Evolutionary conservation across 164 flowering plant genomes (phyloP).

Genomic region (Liriodendron chinense): DNA sequence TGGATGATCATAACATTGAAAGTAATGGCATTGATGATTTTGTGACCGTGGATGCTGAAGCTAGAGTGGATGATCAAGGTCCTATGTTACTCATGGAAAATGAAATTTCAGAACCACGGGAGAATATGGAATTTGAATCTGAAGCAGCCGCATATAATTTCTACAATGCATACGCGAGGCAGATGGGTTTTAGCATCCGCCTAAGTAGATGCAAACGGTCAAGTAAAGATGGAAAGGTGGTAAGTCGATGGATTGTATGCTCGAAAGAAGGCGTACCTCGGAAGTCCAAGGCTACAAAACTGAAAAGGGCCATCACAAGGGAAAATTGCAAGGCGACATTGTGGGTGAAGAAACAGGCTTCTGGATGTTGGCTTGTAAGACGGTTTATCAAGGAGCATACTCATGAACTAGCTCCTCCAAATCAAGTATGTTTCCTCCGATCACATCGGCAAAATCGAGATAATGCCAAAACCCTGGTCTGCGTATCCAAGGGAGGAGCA

Average conservation of each 20-base stretch:
- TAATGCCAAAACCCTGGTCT: neutral
- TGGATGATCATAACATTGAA: too few species aligned
- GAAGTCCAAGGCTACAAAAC: neutral
- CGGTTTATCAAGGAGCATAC: neutral
- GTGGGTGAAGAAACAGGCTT: neutral
- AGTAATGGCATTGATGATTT: too few species aligned
- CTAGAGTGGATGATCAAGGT: too few species aligned
- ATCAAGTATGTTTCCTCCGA: neutral
- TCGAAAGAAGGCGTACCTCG: neutral
- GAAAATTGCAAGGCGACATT: neutral
- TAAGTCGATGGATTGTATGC: neutral
- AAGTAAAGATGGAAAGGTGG: neutral
- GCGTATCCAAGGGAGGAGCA: neutral
- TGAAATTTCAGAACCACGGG: neutral
- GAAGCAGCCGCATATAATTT: neutral
- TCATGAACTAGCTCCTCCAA: neutral
- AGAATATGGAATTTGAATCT: slow-evolving; percentile 1
- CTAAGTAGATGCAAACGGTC: neutral
- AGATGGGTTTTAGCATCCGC: neutral
- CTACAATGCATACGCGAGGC: neutral
- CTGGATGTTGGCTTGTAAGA: neutral
- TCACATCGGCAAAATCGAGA: neutral
- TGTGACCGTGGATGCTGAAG: too few species aligned
- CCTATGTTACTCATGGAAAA: too few species aligned
- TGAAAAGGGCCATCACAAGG: neutral